phyloP scores from a whole-genome alignment of 1,284 basidiomycete species.

The Ustilago nuda region DNA sequence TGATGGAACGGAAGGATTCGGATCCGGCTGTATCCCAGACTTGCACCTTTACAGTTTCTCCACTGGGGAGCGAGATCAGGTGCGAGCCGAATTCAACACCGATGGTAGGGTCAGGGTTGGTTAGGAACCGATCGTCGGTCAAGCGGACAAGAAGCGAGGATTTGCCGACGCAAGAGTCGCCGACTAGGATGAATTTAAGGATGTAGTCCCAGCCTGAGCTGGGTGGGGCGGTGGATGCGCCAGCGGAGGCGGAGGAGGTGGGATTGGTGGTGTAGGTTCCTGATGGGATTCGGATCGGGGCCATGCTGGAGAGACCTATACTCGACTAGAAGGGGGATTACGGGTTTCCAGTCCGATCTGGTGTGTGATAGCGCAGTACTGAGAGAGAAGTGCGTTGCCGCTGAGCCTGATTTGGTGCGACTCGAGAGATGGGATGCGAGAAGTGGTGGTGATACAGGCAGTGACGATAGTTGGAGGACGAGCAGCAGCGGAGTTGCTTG shows the following conservation, averaged over 20 bases:
- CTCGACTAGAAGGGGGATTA: too few species aligned
- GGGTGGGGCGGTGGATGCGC: conserved; percentile 30
- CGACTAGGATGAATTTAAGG: conserved; percentile 67
- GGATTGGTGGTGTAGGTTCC: conserved; percentile 18
- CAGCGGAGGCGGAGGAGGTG: conserved; percentile 7
- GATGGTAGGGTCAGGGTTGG: conserved; percentile 64
- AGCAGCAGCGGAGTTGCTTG: background rate
- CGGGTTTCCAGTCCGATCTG: too few species aligned
- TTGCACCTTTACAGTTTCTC: conserved; percentile 65
- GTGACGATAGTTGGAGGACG: background rate
- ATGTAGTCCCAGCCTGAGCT: conserved; percentile 64
- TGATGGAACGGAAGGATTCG: conserved; percentile 62
- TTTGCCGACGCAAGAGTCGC: conserved; percentile 66
- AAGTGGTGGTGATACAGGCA: background rate
- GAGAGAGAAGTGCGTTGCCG: background rate
- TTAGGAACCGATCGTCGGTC: conserved; percentile 65
- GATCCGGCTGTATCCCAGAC: conserved; percentile 67
- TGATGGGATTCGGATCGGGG: conserved; percentile 46
- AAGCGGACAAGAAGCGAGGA: conserved; percentile 64
- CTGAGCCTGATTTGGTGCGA: too few species aligned
- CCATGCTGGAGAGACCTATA: conserved; percentile 18
- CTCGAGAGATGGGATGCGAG: background rate
- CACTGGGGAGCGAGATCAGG: conserved; percentile 57
- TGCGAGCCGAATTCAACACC: conserved; percentile 68
- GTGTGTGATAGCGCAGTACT: background rate